These are phyloP conservation scores for Albophoma yamanashiensis DNA, from an alignment of 2,329 filamentous ascomycete genomes.

Conservation along the genomic window DNA sequence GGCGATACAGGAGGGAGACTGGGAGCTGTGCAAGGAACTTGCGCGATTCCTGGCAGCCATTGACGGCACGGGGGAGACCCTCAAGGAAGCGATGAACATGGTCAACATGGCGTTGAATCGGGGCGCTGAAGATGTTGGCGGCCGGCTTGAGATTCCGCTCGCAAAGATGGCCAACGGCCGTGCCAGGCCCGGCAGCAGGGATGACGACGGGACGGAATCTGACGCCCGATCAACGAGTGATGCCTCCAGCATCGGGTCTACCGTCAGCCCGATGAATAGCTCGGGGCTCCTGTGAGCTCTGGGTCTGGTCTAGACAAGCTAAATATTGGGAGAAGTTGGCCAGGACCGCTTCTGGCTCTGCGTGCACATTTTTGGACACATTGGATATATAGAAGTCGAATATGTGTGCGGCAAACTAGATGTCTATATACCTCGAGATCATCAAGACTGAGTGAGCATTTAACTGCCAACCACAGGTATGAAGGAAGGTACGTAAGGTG, in stretches of 20 bases:
- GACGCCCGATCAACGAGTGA: constrained; percentile 26
- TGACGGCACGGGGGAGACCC: constrained; percentile 73
- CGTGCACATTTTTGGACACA: neutral
- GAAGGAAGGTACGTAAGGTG: no score
- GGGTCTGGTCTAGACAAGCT: neutral
- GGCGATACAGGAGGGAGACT: constrained; percentile 78
- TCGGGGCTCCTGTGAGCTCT: constrained; percentile 1
- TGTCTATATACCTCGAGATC: neutral
- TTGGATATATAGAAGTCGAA: neutral
- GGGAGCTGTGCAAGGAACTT: constrained; percentile 91
- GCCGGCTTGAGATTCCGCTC: constrained; percentile 20
- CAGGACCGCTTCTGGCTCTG: neutral
- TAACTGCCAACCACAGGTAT: no score
- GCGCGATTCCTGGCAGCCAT: constrained; percentile 91
- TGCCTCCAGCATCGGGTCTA: constrained; percentile 24
- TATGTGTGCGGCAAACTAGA: neutral
- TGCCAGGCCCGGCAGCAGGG: constrained; percentile 16
- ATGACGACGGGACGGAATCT: constrained; percentile 24
- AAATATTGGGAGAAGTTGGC: neutral
- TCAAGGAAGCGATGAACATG: constrained; percentile 60
- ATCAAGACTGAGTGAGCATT: neutral
- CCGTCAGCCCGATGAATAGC: constrained; percentile 13
- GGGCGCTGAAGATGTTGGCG: constrained; percentile 16
- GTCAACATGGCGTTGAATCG: constrained; percentile 32
- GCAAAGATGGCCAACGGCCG: constrained; percentile 18